phyloP scores from a whole-genome alignment of 164 flowering plant species.

The Sedum album region DNA sequence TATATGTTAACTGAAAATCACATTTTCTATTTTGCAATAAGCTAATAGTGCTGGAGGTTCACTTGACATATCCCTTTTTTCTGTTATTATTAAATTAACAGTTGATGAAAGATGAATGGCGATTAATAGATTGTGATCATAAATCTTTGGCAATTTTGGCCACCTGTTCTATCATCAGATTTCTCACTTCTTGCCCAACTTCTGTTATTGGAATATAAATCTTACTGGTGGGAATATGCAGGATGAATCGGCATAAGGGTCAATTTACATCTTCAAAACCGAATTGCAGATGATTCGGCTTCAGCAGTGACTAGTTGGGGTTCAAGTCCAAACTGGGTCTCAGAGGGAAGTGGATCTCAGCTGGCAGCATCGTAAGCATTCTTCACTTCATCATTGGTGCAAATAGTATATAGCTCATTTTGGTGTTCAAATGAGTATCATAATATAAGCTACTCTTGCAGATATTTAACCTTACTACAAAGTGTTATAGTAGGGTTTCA shows the following conservation, averaged over 20 bases:
- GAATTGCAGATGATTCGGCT: slow-evolving; percentile 33
- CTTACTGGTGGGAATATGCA: slow-evolving; percentile 13
- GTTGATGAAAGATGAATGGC: neutral
- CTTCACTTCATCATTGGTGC: neutral
- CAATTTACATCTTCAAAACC: slow-evolving; percentile 67
- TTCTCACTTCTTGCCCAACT: neutral
- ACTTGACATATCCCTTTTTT: neutral
- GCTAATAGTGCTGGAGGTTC: neutral
- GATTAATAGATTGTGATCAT: neutral
- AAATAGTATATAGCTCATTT: neutral
- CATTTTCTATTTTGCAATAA: neutral
- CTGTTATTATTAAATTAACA: neutral
- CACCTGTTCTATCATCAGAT: neutral
- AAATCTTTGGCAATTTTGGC: neutral
- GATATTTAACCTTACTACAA: neutral
- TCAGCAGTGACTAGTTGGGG: slow-evolving; percentile 40
- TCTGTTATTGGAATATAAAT: neutral
- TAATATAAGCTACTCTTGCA: neutral
- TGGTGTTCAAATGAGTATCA: neutral
- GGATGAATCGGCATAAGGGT: slow-evolving; percentile 77
- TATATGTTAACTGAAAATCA: neutral
- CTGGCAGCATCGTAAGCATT: slow-evolving; percentile 44
- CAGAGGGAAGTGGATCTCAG: slow-evolving; percentile 35
- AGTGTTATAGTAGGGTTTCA: neutral
- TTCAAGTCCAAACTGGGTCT: slow-evolving; percentile 32